Base-by-base conservation (phyloP, 2,329 filamentous ascomycete species). In the Colletotrichum truncatum region DNA sequence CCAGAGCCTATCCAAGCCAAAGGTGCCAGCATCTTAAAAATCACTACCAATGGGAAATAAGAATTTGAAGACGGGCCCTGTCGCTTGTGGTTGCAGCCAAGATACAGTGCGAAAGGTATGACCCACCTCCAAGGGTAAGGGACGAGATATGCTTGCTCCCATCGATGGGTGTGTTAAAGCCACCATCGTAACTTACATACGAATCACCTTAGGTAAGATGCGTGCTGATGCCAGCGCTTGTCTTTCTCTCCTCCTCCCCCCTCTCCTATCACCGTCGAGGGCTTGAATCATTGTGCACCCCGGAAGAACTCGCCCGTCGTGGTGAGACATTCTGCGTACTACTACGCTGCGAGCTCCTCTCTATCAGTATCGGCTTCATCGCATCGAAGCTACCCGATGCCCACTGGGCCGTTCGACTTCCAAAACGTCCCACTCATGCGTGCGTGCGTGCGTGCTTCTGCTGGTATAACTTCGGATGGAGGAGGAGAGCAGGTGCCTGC, bases 251-350 rank as follows among this genome's bases (percentile, higher is more conserved):
- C 30, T 48, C 21, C n/a, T 36, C 32, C 9, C 48, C 7, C 6
- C 18, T 16, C 39, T 26, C 53, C 23, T 57, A 14, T n/a, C 23
- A 18, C n/a, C 21, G 32, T 46, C 54, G 39, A n/a, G n/a, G n/a
- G 21, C 45, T 26, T 38, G n/a, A 23, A 30, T 36, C 16, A 60
- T 21, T 38, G 61, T 26, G 46, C 18, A 38, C 46, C 6, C n/a
- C 39, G 55, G 46, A 26, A 59, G 23, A 11, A 30, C 26, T 48
- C 57, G 56, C 39, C 62, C 62, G 56, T 36, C 62, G 16, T 54
- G 26, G 34, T 65, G 62, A 62, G 57, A 65, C 62, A 65, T 45
- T 43, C 62, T 38, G 49, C 41, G 49, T 38, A n/a, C n/a, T n/a
- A n/a, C n/a, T n/a, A 23, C 41, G 51, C 23, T 25, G 43, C 41